These are phyloP conservation scores for Eucalyptus sp. DNA, from an alignment of 345 rosid genomes.

Conservation along the genomic window DNA sequence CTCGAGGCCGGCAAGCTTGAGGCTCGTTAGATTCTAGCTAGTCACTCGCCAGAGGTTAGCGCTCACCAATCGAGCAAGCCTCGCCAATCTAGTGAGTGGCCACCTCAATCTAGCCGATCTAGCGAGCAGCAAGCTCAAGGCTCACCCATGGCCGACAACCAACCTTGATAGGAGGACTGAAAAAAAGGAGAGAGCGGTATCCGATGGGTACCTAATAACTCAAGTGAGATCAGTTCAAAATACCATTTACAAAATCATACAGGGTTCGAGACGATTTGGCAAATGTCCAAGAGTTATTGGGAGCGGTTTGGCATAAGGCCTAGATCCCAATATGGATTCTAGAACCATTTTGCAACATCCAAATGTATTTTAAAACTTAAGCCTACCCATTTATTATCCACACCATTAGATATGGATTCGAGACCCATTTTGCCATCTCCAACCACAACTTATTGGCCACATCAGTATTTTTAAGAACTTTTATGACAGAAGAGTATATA, in stretches of 20 bases:
- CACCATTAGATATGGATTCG: too few species aligned
- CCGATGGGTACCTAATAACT: neutral
- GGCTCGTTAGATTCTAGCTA: too few species aligned
- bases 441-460: neutral
- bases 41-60: too few species aligned
- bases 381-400: too few species aligned
- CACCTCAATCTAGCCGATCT: accelerated
- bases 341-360: too few species aligned
- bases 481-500: neutral
- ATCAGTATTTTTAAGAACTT: neutral
- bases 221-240: neutral
- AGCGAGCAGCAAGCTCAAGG: accelerated
- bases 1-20: accelerated
- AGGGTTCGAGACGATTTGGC: neutral
- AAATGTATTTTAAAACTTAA: too few species aligned
- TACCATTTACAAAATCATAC: neutral
- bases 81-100: accelerated
- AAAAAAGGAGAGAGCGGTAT: neutral
- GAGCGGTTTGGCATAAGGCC: neutral
- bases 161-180: too few species aligned
- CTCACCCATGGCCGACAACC: accelerated
- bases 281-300: too few species aligned
- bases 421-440: neutral
- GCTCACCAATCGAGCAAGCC: too few species aligned
- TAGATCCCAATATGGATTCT: neutral